Evolutionary conservation across 2,329 filamentous ascomycete species (phyloP), one percentile per base, ranked within the genome.

Genomic region (Nigrospora osmanthi): DNA sequence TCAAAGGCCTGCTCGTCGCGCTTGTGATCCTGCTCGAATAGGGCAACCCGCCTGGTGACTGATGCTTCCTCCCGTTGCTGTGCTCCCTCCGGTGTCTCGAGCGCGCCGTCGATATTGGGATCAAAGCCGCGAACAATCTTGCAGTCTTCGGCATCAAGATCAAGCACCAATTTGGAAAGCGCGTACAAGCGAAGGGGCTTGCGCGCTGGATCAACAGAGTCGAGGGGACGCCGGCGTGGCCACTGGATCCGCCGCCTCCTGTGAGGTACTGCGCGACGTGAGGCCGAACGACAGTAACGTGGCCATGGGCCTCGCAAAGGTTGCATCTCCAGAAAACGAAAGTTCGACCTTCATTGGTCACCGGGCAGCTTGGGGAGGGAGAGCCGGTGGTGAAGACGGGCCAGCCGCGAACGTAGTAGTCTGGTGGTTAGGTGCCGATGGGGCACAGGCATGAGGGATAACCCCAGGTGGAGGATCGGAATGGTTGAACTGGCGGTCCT

Each of bases 91-190:
- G 1, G 7, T 5, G 35, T 2, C 11, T 46, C 38, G 6, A 47
- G 58, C 4, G 42, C 49, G n/a, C 50, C 54, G 43, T 69, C 68
- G 38, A 71, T 61, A 5, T 53, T 49, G 3, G 63, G 51, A 38
- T 66, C 59, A 44, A 60, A 69, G 3, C 58, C 54, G 28, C 73
- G 70, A 35, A 78, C 72, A 39, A 63, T 56, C 1, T 54, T 59
- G 49, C 55, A 69, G 16, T 69, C 64, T 48, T 71, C 66, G 38
- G 71, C 70, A 50, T 79, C 76, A 35, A 80, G 70, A 47, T 80
- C 73, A 35, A 80, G 63, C 3, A 78, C 55, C 11, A 72, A 49
- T 15, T 64, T 44, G 12, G 70, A 65, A 35, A 73, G 59, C 19
- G 70, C 55, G 48, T 69, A 54, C 17, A 33, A 28, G 28, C 14